These are phyloP conservation scores for Monosporascus sp. DNA, from an alignment of 2,329 filamentous ascomycete species.

Conservation along the genomic window DNA sequence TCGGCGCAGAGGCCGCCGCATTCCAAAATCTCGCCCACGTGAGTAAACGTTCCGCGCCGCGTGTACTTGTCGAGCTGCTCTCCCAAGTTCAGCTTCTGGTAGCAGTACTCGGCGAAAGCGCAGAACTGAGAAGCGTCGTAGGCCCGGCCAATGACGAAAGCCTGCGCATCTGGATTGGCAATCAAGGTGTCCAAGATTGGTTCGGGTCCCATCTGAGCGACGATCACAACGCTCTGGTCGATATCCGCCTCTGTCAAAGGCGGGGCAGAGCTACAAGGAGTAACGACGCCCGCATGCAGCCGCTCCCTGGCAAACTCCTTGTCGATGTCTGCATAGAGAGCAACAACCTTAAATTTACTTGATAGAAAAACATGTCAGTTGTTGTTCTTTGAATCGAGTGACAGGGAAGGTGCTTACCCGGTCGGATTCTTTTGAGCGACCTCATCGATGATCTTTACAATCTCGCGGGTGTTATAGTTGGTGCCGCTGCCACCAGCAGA, in stretches of 20 bases:
- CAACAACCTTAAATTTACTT: not conserved
- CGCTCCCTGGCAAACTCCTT: not conserved
- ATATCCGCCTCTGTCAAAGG: constrained; percentile 31
- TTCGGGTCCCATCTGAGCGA: constrained; percentile 39
- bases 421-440: constrained; percentile 22
- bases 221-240: constrained; percentile 28
- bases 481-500: constrained; percentile 44
- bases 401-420: constrained; percentile 2
- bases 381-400: constrained; percentile 22
- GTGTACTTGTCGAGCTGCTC: constrained; percentile 5
- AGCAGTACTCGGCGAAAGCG: constrained; percentile 28
- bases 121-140: constrained; percentile 36
- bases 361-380: not conserved
- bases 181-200: constrained; percentile 31
- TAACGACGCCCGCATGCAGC: not conserved
- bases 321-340: not conserved
- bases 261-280: constrained; percentile 31
- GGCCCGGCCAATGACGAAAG: constrained; percentile 40
- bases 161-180: constrained; percentile 26
- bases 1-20: constrained; percentile 42
- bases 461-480: constrained; percentile 35
- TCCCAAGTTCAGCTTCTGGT: constrained; percentile 5
- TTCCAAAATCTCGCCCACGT: constrained; percentile 54
- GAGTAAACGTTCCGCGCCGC: constrained; percentile 31
- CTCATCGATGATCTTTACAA: constrained; percentile 33